Evolutionary conservation across 1,139 yeast genomes (phyloP).

Genomic region (Groenewaldozyma auringiensis): DNA sequence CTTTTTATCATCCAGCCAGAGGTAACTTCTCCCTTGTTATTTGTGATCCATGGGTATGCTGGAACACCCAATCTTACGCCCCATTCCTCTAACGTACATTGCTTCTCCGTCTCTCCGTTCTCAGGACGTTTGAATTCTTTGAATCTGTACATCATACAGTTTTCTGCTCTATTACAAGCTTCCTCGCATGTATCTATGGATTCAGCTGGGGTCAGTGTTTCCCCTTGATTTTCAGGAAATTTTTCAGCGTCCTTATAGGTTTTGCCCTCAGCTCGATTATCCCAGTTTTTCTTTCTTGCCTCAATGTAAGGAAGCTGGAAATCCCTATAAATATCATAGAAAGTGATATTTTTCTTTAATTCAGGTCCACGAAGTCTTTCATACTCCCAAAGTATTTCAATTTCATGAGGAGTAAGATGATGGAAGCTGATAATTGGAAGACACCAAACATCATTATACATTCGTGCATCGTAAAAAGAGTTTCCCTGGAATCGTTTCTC

Average conservation of each 20-base stretch:
- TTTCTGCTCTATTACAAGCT: slow-evolving; percentile 18
- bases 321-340: slow-evolving; percentile 30
- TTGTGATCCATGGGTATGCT: slow-evolving; percentile 10
- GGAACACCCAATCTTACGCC: slow-evolving; percentile 17
- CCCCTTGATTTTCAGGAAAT: slow-evolving; percentile 12
- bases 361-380: slow-evolving; percentile 26
- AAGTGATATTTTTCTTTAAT: slow-evolving; percentile 22
- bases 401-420: slow-evolving; percentile 28
- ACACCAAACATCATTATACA: slow-evolving; percentile 27
- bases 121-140: background rate
- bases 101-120: slow-evolving; percentile 11
- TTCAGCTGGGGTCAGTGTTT: slow-evolving; percentile 18
- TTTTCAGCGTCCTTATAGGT: slow-evolving; percentile 13
- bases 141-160: slow-evolving; percentile 25
- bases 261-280: slow-evolving; percentile 20
- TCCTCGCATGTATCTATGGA: slow-evolving; percentile 19
- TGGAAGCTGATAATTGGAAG: slow-evolving; percentile 31
- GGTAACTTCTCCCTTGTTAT: slow-evolving; percentile 2
- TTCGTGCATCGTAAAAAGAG: slow-evolving; percentile 17
- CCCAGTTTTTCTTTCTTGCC: slow-evolving; percentile 24
- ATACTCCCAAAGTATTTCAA: slow-evolving; percentile 32
- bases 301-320: slow-evolving; percentile 28
- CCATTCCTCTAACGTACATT: slow-evolving; percentile 16
- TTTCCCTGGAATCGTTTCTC: slow-evolving; percentile 29
- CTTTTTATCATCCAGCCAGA: slow-evolving; percentile 29